These are phyloP conservation scores for Starmerella riodocensis DNA, from an alignment of 805 yeast species.

Conservation along the genomic window DNA sequence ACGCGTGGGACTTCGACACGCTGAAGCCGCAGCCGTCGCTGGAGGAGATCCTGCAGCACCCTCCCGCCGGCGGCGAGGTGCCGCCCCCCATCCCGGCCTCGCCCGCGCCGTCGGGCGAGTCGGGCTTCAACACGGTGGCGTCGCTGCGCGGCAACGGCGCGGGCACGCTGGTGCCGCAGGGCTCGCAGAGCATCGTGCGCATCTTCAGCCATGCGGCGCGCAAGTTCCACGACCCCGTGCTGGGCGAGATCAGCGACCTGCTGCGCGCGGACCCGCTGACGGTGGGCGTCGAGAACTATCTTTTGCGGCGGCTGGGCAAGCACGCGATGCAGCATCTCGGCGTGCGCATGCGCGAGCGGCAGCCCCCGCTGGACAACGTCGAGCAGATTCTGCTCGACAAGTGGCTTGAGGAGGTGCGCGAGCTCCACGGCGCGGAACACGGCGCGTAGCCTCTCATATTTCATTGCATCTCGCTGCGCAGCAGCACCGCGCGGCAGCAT, in stretches of 20 bases:
- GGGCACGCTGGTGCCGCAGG: background rate
- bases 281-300: slow-evolving; percentile 19
- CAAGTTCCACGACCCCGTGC: slow-evolving; percentile 20
- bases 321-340: slow-evolving; percentile 13
- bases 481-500: no score
- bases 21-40: slow-evolving; percentile 23
- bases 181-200: slow-evolving; percentile 15
- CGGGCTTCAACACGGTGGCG: slow-evolving; percentile 2
- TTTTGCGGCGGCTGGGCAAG: slow-evolving; percentile 18
- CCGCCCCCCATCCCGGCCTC: slow-evolving; percentile 5
- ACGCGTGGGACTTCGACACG: slow-evolving; percentile 32
- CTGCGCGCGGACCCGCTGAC: slow-evolving; percentile 21
- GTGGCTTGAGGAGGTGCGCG: slow-evolving; percentile 18
- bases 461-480: no score
- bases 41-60: slow-evolving; percentile 11
- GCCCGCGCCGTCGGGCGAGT: background rate
- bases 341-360: slow-evolving; percentile 1
- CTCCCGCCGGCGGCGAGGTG: slow-evolving; percentile 4
- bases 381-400: slow-evolving; percentile 21
- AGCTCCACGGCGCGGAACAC: slow-evolving; percentile 4
- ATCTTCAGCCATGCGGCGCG: slow-evolving; percentile 21
- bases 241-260: slow-evolving; percentile 21
- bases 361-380: slow-evolving; percentile 17
- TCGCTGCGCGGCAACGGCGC: slow-evolving; percentile 3
- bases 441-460: no score